These are phyloP conservation scores for Gossypium bickii DNA, from an alignment of 345 rosid species.

Conservation along the genomic window DNA sequence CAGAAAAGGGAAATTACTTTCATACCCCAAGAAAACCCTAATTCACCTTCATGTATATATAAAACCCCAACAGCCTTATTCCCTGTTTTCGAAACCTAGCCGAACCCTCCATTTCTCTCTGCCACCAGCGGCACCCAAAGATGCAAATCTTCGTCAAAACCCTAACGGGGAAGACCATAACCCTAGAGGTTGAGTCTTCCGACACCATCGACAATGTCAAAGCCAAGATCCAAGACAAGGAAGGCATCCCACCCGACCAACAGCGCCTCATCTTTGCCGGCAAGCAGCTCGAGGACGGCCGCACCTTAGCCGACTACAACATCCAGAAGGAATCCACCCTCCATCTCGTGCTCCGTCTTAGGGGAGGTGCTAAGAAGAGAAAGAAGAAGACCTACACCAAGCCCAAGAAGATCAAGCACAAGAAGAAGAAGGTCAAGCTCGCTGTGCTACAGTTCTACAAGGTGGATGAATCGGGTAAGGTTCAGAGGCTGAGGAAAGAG, in stretches of 20 bases:
- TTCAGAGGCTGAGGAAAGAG: conserved; percentile 61
- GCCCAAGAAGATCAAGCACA: conserved; percentile 68
- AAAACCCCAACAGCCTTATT: neutral
- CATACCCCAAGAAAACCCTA: neutral
- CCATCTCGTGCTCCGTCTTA: neutral
- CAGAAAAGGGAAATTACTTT: neutral
- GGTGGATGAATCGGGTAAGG: conserved; percentile 55
- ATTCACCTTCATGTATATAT: neutral
- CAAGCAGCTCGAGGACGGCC: conserved; percentile 59
- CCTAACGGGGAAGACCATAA: conserved; percentile 63
- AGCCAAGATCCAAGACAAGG: conserved; percentile 71
- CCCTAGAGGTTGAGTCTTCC: conserved; percentile 59
- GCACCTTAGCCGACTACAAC: conserved; percentile 47
- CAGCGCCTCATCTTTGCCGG: conserved; percentile 69
- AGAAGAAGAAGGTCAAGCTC: conserved; percentile 64
- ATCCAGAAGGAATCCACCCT: conserved; percentile 12
- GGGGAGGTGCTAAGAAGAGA: conserved; percentile 31
- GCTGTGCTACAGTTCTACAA: conserved; percentile 58
- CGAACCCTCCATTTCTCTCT: neutral
- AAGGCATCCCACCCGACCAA: conserved; percentile 59
- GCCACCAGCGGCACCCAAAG: neutral
- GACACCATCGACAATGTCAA: conserved; percentile 65
- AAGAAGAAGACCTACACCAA: conserved; percentile 74
- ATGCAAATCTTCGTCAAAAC: conserved; percentile 2
- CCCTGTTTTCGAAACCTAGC: neutral